phyloP scores from a whole-genome alignment of 345 rosid genomes.

The Raphanus sativus region DNA sequence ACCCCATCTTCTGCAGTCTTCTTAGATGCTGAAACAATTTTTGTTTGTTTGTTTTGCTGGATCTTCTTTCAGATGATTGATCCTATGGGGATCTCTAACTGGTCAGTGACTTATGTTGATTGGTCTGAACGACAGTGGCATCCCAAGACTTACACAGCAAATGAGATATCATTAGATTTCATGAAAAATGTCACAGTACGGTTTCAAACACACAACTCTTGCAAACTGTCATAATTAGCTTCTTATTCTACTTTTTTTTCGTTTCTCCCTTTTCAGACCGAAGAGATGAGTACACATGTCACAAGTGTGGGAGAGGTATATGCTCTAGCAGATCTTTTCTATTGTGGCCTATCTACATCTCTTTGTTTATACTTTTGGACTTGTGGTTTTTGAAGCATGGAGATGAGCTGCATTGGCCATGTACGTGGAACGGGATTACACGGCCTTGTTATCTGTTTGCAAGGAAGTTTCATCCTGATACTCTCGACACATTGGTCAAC shows the following conservation, averaged over 20 bases:
- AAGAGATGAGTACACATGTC: constrained; percentile 62
- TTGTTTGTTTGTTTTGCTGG: not conserved
- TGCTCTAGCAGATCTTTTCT: not conserved
- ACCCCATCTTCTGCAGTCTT: not conserved
- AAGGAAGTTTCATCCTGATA: constrained; percentile 73
- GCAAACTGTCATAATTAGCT: not conserved
- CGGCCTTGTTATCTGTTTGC: constrained; percentile 95
- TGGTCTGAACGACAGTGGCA: constrained; percentile 99
- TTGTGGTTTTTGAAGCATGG: constrained; percentile 44
- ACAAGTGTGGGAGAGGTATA: constrained; percentile 68
- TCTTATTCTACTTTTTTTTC: not conserved
- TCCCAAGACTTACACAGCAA: constrained; percentile 68
- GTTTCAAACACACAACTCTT: not conserved
- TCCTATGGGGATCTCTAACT: constrained; percentile 85
- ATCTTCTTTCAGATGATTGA: constrained; percentile 63
- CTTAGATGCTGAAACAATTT: constrained; percentile 2
- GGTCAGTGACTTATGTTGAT: constrained; percentile 93
- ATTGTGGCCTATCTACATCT: not conserved
- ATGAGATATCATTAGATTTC: constrained; percentile 58
- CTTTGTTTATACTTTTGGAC: not conserved
- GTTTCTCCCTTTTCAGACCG: constrained; percentile 53
- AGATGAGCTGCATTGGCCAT: constrained; percentile 59
- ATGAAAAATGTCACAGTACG: constrained; percentile 75
- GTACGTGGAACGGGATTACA: constrained; percentile 87
- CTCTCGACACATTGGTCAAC: constrained; percentile 64